Evolutionary conservation across 257 asterid species (phyloP), one percentile per base, ranked within the genome.

Genomic region (Salvia hispanica): DNA sequence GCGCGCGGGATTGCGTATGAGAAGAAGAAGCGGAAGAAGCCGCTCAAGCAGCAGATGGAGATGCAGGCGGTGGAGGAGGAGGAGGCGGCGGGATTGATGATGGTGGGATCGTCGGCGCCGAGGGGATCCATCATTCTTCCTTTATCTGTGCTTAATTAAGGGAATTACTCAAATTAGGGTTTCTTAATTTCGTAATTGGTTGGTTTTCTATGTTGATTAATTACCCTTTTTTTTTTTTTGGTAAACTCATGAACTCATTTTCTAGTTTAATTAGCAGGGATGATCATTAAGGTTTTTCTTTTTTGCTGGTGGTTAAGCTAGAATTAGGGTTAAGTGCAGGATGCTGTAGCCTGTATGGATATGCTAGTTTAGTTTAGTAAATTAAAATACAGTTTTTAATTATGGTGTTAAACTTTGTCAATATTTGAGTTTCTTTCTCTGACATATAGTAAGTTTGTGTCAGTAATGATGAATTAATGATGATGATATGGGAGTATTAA

Each of bases 1-100:
- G 90, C 90, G 14, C 63, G 90, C 5, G 90, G 90, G 44, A 82
- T 84, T 33, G 87, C 77, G 8, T 84, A 79, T 58, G 87, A 81
- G 79, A 84, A 84, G 79, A 84, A 84, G 87, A 84, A 84, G 61
- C 72, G 82, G 9, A 84, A 74, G 85, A 84, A 81, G 40, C 71
- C 77, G 15, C 64, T 65, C 25, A 69, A 45, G 25, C 64, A 60
- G 25, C 64, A 60, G 16, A 65, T 37, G 36, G 50, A n/a, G 15
- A 25, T 25, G 21, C 21, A 18, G 21, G 46, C 45, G 7, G 54
- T 2, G 59, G 78, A 46, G 2, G 69, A 33, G n/a, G 67, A 58
- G 59, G 31, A 25, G 31, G 31, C 31, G 3, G 31, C 31, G 31
- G 31, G 31, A 25, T 28, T 74, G 78, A 60, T 77, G 15, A 70